Conservation (phyloP, 2,329 filamentous ascomycete species). For the Talaromyces albobiverticillius region DNA sequence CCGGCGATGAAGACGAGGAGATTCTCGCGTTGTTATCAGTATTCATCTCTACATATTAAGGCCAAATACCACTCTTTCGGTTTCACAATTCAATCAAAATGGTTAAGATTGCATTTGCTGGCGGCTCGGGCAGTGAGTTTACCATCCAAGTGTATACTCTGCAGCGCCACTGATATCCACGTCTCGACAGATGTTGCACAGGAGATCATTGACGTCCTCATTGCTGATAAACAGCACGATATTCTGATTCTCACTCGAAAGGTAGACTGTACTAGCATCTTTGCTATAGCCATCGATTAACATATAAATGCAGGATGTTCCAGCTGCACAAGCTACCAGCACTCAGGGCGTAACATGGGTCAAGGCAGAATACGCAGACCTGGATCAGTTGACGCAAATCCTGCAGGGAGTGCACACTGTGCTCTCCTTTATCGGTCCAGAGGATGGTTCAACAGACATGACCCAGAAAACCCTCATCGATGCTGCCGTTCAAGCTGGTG, state of each 20-base stretch:
- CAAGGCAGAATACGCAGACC: slow-evolving; percentile 46
- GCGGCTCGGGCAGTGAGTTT: slow-evolving; percentile 44
- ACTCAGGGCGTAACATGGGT: slow-evolving; percentile 28
- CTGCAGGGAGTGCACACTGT: slow-evolving; percentile 53
- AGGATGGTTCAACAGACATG: slow-evolving; percentile 18
- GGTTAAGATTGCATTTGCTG: slow-evolving; percentile 47
- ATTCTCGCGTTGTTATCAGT: no score
- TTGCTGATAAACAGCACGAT: slow-evolving; percentile 51
- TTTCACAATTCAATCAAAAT: slow-evolving; percentile 25
- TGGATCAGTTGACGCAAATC: slow-evolving; percentile 31
- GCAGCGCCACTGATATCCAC: slow-evolving; percentile 10
- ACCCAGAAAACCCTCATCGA: slow-evolving; percentile 39
- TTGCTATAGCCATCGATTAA: background rate
- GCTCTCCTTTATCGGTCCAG: slow-evolving; percentile 48
- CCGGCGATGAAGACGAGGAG: no score
- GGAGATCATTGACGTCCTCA: slow-evolving; percentile 52
- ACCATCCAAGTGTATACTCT: background rate
- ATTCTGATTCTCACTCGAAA: slow-evolving; percentile 52
- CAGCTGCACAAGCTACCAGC: slow-evolving; percentile 2
- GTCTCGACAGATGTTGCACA: slow-evolving; percentile 48
- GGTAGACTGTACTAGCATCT: slow-evolving; percentile 25
- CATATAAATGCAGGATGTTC: slow-evolving; percentile 20
- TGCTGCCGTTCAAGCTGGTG: slow-evolving; percentile 36
- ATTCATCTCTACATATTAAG: no score
- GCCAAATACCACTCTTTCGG: no score